Percentiles rank a stretch among this genome's conserved stretches.
phyloP scores from a whole-genome alignment of 345 rosid genomes.

The Stellera chamaejasme region DNA sequence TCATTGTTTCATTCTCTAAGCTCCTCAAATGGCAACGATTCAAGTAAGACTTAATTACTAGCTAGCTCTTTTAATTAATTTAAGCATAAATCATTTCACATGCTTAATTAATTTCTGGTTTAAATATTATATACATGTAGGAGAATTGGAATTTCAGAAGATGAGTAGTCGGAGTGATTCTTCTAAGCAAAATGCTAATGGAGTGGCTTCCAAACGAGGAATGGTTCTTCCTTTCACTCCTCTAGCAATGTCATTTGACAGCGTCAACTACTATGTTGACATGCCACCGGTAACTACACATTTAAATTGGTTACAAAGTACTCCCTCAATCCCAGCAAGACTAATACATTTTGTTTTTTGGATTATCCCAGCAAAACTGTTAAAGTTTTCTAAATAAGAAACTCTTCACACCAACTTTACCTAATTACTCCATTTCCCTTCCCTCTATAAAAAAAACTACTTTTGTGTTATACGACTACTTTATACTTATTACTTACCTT shows the following conservation, averaged over 20 bases:
- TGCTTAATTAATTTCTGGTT: no score
- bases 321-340: not conserved
- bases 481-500: no score
- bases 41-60: conserved; percentile 29
- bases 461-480: no score
- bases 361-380: no score
- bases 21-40: conserved; percentile 30
- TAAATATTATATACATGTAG: conserved; percentile 4
- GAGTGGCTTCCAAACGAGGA: conserved; percentile 35
- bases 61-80: no score
- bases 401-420: no score
- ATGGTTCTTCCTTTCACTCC: conserved; percentile 54
- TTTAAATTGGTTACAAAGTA: not conserved
- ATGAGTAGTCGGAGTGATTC: conserved; percentile 14
- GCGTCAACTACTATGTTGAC: conserved; percentile 41
- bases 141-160: conserved; percentile 19
- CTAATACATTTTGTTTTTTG: not conserved
- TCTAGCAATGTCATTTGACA: conserved; percentile 47
- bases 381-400: no score
- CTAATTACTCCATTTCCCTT: no score
- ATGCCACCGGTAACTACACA: conserved; percentile 37
- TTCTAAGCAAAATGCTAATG: not conserved
- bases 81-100: no score
- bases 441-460: no score
- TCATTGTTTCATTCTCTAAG: conserved; percentile 24